A percentile compares a stretch with the other conserved stretches of the same genome.
Conservation (phyloP, 768 basidiomycete genomes). For the Mrakia frigida region DNA sequence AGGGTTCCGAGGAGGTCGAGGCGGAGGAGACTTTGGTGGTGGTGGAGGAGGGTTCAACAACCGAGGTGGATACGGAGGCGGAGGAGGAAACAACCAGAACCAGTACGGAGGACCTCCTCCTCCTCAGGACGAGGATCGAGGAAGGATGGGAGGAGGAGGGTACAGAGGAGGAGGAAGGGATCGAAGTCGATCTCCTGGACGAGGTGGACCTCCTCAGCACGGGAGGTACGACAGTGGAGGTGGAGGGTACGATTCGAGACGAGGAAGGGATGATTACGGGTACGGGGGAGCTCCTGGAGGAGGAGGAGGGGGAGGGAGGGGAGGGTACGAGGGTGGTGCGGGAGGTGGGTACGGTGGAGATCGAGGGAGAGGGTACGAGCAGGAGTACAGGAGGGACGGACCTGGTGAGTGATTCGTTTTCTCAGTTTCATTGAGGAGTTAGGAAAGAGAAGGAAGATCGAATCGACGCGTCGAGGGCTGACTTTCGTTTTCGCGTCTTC, state of each 20-base stretch:
- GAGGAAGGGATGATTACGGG: slow-evolving; percentile 13
- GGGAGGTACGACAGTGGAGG: slow-evolving; percentile 43
- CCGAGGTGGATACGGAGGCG: slow-evolving; percentile 46
- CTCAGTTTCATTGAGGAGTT: neutral
- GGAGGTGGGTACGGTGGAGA: slow-evolving; percentile 17
- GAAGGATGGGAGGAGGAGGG: slow-evolving; percentile 29
- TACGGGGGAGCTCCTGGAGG: neutral
- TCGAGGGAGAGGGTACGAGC: neutral
- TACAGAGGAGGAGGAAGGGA: slow-evolving; percentile 35
- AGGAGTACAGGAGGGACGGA: neutral
- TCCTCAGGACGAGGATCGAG: slow-evolving; percentile 39
- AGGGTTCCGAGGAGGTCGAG: slow-evolving; percentile 45
- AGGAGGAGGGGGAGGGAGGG: neutral
- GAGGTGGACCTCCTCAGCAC: slow-evolving; percentile 36
- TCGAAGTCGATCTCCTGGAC: slow-evolving; percentile 34
- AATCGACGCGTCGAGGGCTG: neutral
- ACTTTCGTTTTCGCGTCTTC: neutral
- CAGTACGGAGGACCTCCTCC: slow-evolving; percentile 35
- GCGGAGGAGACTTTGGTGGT: slow-evolving; percentile 44
- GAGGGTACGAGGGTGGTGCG: neutral
- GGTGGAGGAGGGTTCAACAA: slow-evolving; percentile 44
- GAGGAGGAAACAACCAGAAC: slow-evolving; percentile 48
- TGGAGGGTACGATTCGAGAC: slow-evolving; percentile 7
- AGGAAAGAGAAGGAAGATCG: neutral
- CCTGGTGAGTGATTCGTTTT: neutral